Conservation (phyloP, 208 protist species). For the Phytomonas francai region DNA sequence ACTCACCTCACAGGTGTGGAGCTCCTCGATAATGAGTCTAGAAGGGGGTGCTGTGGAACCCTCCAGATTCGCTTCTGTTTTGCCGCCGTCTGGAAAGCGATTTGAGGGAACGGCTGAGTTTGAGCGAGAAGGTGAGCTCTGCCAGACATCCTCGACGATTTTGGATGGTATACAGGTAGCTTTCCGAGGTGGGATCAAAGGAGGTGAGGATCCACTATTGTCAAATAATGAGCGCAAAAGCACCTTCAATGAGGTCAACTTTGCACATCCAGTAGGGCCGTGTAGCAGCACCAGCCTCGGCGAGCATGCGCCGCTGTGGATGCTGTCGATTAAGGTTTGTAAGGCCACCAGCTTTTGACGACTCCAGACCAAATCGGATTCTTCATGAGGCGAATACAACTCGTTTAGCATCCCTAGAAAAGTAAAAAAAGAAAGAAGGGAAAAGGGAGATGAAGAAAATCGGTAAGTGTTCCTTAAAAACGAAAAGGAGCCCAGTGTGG, state of each 20-base stretch:
- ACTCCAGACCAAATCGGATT: conserved; percentile 60
- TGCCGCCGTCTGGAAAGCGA: too few relatives aligned
- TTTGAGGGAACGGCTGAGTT: too few relatives aligned
- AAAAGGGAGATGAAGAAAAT: conserved; percentile 10
- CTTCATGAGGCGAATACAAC: conserved; percentile 43
- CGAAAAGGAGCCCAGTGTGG: conserved; percentile 14
- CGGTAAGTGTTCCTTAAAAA: conserved; percentile 1
- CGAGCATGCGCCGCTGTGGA: neutral
- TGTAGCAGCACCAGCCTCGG: conserved; percentile 38
- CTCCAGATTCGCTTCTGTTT: too few relatives aligned
- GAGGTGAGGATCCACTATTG: neutral
- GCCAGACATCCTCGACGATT: too few relatives aligned
- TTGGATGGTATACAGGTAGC: too few relatives aligned
- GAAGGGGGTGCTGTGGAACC: too few relatives aligned
- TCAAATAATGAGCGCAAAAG: conserved; percentile 22
- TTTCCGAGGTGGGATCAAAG: too few relatives aligned
- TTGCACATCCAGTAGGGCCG: conserved; percentile 70
- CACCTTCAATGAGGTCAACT: conserved; percentile 49
- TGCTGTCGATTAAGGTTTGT: conserved; percentile 16
- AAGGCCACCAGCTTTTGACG: conserved; percentile 54
- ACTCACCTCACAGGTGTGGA: too few relatives aligned
- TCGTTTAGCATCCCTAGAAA: conserved; percentile 49
- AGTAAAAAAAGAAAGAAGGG: conserved; percentile 10
- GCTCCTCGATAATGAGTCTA: too few relatives aligned
- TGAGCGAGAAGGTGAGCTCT: too few relatives aligned